Evolutionary conservation across 2,329 filamentous ascomycete species (phyloP), one percentile per base, ranked within the genome.

Genomic region (Calonectria honghensis): DNA sequence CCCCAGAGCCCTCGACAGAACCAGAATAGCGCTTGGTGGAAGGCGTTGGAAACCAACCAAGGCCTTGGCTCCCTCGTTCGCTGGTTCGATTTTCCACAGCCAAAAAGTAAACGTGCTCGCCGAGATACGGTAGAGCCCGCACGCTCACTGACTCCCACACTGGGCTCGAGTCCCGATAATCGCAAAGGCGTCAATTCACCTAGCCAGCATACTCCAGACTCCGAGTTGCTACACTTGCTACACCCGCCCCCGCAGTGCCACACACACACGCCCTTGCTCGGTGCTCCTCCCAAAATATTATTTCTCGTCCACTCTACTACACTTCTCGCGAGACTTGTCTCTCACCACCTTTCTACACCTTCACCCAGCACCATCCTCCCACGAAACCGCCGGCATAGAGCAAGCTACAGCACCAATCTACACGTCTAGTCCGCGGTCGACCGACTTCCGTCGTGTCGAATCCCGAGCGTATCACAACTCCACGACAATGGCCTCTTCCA

Each of bases 401-500:
- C 69, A 78, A 78, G 73, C 72, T 68, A 73, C 72, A 76, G 70
- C 64, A 73, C 70, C 76, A 78, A 77, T 77, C 76, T 76, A 73
- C 68, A 76, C 70, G 74, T 74, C 73, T 75, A 80, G 75, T 75
- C 78, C 74, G 82, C 79, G 81, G 81, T 82, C 79, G 81, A 82
- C 79, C 79, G 80, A 78, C 81, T 75, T 72, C 79, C 77, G 80
- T 82, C 82, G 80, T 80, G 79, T 83, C 81, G 79, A 81, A 79
- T 77, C 79, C 77, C 80, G 83, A 84, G 80, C 83, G 71, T 79
- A 81, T 81, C 76, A 78, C 79, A 83, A 82, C 77, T 82, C 80
- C 83, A 84, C 83, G 85, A 86, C 86, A 88, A 92, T 92, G 90
- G 90, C 90, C 84, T 92, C 90, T 83, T 91, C 90, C 84, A 91